phyloP scores from a whole-genome alignment of 495 filamentous ascomycete species.

The Elasticomyces elasticus region DNA sequence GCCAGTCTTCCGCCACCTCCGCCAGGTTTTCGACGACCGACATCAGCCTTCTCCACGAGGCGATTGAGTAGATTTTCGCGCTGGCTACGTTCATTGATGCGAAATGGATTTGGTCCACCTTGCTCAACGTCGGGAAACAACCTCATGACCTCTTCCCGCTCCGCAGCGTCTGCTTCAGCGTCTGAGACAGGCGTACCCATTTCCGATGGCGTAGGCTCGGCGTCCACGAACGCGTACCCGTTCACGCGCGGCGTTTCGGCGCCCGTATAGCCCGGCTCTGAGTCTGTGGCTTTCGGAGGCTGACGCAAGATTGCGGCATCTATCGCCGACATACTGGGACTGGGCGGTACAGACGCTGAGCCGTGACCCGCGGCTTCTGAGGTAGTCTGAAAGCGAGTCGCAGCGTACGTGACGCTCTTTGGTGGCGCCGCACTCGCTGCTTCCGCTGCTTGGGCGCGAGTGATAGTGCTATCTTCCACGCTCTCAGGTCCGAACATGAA shows the following conservation, averaged over 20 bases:
- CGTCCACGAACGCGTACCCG: constrained; percentile 88
- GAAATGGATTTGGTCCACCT: constrained; percentile 65
- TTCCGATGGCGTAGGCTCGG: constrained; percentile 40
- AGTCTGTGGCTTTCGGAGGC: constrained; percentile 46
- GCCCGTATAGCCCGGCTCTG: constrained; percentile 55
- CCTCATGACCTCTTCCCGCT: constrained; percentile 27
- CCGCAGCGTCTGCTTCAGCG: constrained; percentile 19
- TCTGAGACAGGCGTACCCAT: constrained; percentile 16
- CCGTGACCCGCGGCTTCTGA: constrained; percentile 24
- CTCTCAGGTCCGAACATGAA: constrained; percentile 80
- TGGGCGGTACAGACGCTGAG: constrained; percentile 44
- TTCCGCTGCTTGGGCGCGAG: constrained; percentile 57
- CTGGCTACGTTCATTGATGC: constrained; percentile 61
- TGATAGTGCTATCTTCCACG: constrained; percentile 58
- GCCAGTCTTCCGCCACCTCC: constrained; percentile 27
- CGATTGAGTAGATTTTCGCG: constrained; percentile 78
- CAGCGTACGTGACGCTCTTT: constrained; percentile 68
- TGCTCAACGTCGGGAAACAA: constrained; percentile 41
- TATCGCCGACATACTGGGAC: constrained; percentile 76
- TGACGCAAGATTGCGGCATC: constrained; percentile 77
- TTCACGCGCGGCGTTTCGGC: constrained; percentile 77
- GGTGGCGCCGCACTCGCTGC: constrained; percentile 62
- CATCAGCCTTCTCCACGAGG: constrained; percentile 70
- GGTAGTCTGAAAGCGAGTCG: constrained; percentile 49
- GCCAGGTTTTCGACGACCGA: constrained; percentile 50